Percentiles rank a stretch among this genome's conserved stretches.
Evolutionary conservation across 1,139 yeast genomes (phyloP).

Genomic region (Scheffersomyces titani): DNA sequence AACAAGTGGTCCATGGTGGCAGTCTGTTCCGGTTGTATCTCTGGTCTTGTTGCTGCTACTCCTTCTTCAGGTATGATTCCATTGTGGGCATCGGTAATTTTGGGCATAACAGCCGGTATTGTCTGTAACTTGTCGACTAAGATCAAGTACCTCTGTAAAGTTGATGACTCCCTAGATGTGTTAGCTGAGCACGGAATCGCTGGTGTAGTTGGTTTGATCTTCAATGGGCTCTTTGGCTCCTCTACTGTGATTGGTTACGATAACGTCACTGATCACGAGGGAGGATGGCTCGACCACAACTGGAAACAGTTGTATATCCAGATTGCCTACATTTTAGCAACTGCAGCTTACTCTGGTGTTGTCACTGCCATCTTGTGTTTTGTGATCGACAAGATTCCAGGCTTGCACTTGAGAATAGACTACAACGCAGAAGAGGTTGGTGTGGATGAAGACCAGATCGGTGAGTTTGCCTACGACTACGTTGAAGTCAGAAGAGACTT

Average conservation of each 20-base stretch:
- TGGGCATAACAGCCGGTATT: constrained; percentile 79
- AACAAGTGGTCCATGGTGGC: constrained; percentile 95
- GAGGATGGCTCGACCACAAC: constrained; percentile 92
- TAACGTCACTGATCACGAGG: constrained; percentile 74
- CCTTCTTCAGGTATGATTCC: constrained; percentile 93
- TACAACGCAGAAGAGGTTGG: constrained; percentile 89
- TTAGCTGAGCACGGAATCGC: constrained; percentile 98
- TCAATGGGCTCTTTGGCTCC: constrained; percentile 87
- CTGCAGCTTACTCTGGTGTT: constrained; percentile 71
- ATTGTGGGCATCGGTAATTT: constrained; percentile 84
- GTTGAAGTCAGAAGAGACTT: constrained; percentile 96
- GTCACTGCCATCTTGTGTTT: constrained; percentile 79
- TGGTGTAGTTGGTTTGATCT: constrained; percentile 83
- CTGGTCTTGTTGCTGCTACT: constrained; percentile 95
- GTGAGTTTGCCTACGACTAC: constrained; percentile 97
- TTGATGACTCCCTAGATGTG: constrained; percentile 93
- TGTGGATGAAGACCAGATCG: constrained; percentile 95
- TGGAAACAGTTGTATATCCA: constrained; percentile 91
- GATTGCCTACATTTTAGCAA: constrained; percentile 77
- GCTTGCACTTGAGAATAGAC: constrained; percentile 73
- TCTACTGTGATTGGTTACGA: constrained; percentile 90
- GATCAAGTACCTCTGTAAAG: constrained; percentile 74
- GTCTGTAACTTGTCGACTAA: constrained; percentile 91
- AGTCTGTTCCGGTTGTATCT: constrained; percentile 90
- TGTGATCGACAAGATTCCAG: constrained; percentile 77